Evolutionary conservation across 2,329 filamentous ascomycete species (phyloP).

Genomic region (Orbilia ellipsospora): DNA sequence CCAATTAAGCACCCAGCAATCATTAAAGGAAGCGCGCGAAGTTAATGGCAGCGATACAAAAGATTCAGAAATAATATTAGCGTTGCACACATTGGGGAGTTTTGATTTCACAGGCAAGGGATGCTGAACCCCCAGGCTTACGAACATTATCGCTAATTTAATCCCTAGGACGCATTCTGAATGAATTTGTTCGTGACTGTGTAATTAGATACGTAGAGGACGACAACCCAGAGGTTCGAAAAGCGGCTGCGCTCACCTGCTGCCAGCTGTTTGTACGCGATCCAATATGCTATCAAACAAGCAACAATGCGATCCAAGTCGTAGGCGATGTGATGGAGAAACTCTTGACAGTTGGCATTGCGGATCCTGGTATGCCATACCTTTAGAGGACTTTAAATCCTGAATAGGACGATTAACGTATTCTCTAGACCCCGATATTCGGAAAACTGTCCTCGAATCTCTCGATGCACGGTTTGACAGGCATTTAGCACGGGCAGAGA

Average conservation of each 20-base stretch:
- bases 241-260: constrained; percentile 94
- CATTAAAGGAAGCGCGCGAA: constrained; percentile 61
- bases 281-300: constrained; percentile 97
- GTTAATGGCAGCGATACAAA: constrained; percentile 68
- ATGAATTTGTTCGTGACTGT: constrained; percentile 98
- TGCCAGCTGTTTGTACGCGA: constrained; percentile 97
- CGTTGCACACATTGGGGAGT: constrained; percentile 93
- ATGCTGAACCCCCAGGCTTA: constrained; percentile 4
- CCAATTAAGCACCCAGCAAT: constrained; percentile 73
- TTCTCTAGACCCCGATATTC: constrained; percentile 78
- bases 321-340: constrained; percentile 98
- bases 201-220: constrained; percentile 98
- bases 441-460: constrained; percentile 85
- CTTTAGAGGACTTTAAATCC: neutral
- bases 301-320: constrained; percentile 94
- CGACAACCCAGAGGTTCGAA: constrained; percentile 90
- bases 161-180: constrained; percentile 80
- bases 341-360: constrained; percentile 91
- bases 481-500: constrained; percentile 96
- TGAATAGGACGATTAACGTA: neutral
- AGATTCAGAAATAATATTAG: constrained; percentile 89
- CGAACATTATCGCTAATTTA: constrained; percentile 3
- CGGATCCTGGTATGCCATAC: constrained; percentile 71
- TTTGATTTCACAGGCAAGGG: constrained; percentile 80
- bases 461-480: constrained; percentile 94